These are phyloP conservation scores for Blastobotrys chiropterorum DNA, from an alignment of 805 yeast species.

Conservation along the genomic window DNA sequence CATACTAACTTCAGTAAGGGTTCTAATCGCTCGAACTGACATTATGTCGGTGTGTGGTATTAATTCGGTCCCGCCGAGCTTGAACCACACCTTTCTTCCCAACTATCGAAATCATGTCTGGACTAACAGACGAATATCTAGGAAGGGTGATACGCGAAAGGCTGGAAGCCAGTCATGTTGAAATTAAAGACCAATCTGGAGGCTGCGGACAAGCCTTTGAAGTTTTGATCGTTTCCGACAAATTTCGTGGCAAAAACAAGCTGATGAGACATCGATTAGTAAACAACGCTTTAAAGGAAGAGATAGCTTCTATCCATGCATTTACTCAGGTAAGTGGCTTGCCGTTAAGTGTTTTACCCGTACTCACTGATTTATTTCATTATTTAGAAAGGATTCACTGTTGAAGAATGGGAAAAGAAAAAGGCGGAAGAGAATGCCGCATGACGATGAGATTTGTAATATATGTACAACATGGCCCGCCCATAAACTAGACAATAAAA, in stretches of 20 bases:
- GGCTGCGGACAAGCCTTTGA: conserved; percentile 99
- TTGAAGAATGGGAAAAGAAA: conserved; percentile 68
- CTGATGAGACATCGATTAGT: conserved; percentile 83
- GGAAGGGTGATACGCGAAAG: conserved; percentile 46
- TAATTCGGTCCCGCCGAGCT: not conserved
- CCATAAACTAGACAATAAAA: not conserved
- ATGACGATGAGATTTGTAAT: not conserved
- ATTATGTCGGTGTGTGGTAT: conserved; percentile 2
- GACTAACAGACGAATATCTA: conserved; percentile 34
- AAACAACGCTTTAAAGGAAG: conserved; percentile 72
- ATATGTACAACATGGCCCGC: not conserved
- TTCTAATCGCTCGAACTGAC: conserved; percentile 40
- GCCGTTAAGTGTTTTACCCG: too few relatives aligned
- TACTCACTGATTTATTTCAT: not conserved
- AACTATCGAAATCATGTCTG: conserved; percentile 6
- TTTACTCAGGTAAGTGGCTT: conserved; percentile 82
- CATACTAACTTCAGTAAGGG: conserved; percentile 15
- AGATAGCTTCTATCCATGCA: conserved; percentile 84
- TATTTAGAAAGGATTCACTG: conserved; percentile 48
- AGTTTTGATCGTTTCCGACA: conserved; percentile 70
- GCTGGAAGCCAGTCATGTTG: conserved; percentile 58
- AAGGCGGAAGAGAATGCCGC: not conserved
- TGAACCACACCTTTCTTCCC: not conserved
- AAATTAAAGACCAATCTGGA: conserved; percentile 69
- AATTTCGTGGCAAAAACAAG: conserved; percentile 76